Evolutionary conservation across 1,284 basidiomycete species (phyloP).

Genomic region (Phellopilus nigrolimitatus): DNA sequence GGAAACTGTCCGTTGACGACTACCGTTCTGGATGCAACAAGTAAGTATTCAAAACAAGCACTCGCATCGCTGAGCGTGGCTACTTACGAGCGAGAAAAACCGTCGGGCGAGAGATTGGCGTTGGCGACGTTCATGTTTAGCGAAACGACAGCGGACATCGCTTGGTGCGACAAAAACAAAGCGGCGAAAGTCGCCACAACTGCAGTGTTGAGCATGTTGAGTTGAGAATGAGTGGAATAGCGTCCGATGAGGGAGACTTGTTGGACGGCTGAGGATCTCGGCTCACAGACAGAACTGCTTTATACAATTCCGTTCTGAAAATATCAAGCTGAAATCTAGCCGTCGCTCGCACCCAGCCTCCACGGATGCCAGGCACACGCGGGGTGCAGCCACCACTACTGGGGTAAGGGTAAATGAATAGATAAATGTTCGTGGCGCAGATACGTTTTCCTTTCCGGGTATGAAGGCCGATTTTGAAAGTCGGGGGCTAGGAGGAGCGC

Average conservation of each 20-base stretch:
- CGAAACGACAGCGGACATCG: constrained; percentile 9
- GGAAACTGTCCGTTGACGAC: constrained; percentile 24
- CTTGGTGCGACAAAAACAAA: constrained; percentile 1
- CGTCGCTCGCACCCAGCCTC: too few relatives aligned
- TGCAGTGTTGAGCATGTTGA: not conserved
- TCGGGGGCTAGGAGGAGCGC: too few relatives aligned
- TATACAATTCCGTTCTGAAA: too few relatives aligned
- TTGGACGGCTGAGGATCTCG: too few relatives aligned
- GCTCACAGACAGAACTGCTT: too few relatives aligned
- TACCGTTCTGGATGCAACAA: constrained; percentile 13
- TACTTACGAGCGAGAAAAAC: constrained; percentile 18
- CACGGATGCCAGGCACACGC: too few relatives aligned
- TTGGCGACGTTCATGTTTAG: constrained; percentile 9
- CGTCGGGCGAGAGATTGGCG: constrained; percentile 15
- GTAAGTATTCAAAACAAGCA: constrained; percentile 1
- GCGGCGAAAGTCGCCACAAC: not conserved
- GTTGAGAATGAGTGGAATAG: not conserved
- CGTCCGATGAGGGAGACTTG: not conserved
- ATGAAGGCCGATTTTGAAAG: too few relatives aligned
- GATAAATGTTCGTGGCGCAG: too few relatives aligned
- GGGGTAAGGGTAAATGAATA: too few relatives aligned
- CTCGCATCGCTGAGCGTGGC: not conserved
- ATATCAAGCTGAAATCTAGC: too few relatives aligned
- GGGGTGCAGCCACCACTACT: too few relatives aligned
- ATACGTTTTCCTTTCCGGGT: too few relatives aligned